phyloP scores from a whole-genome alignment of 78 protist species.

The Dictyostelium intermedium region DNA sequence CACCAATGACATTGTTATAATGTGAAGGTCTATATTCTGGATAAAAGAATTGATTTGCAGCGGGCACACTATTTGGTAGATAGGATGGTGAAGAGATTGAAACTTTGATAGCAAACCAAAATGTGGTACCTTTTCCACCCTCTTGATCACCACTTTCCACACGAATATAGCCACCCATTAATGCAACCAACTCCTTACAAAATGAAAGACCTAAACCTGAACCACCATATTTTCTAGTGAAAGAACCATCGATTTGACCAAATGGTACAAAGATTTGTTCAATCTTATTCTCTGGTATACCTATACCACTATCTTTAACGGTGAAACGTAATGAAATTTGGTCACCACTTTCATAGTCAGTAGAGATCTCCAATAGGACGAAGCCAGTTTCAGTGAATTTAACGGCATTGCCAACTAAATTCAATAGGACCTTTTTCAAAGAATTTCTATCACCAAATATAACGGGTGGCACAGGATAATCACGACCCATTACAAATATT shows the following conservation, averaged over 20 bases:
- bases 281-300: slow-evolving; percentile 67
- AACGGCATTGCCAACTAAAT: slow-evolving; percentile 72
- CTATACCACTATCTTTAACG: slow-evolving; percentile 87
- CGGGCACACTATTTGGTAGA: slow-evolving; percentile 56
- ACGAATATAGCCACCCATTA: slow-evolving; percentile 80
- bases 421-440: slow-evolving; percentile 46
- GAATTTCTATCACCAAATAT: slow-evolving; percentile 53
- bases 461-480: slow-evolving; percentile 64
- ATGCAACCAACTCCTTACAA: slow-evolving; percentile 57
- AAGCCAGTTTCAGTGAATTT: slow-evolving; percentile 79
- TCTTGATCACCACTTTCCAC: slow-evolving; percentile 58
- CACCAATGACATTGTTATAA: background rate
- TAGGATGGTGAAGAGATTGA: slow-evolving; percentile 37
- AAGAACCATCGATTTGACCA: slow-evolving; percentile 81
- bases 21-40: slow-evolving; percentile 45
- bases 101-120: slow-evolving; percentile 36
- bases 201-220: slow-evolving; percentile 85
- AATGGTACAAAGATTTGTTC: slow-evolving; percentile 79
- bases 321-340: slow-evolving; percentile 48
- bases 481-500: slow-evolving; percentile 27
- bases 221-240: slow-evolving; percentile 83
- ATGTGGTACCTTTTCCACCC: slow-evolving; percentile 43
- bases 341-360: slow-evolving; percentile 59
- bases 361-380: slow-evolving; percentile 32
- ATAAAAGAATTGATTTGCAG: slow-evolving; percentile 57